Evolutionary conservation across 2,329 filamentous ascomycete species (phyloP), one percentile per base, ranked within the genome.

Genomic region (Fusarium agapanthi): DNA sequence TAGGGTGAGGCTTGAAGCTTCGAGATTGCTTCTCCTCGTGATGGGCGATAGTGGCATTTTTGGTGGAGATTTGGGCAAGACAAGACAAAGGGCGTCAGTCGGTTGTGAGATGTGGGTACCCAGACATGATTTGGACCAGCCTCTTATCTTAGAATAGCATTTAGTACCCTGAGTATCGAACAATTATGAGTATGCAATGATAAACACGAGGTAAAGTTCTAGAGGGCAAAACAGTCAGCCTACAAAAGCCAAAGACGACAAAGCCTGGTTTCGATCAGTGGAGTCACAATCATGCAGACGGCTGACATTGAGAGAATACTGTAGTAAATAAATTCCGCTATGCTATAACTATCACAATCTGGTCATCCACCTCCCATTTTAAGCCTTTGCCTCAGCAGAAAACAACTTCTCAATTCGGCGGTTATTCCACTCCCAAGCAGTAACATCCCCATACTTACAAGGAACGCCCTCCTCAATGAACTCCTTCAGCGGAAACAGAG

Each of bases 341-440:
- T 67, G 65, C 65, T 67, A 47, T 56, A n/a, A 22, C 40, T 38
- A 24, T 44, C 26, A 60, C 34, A 67, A 26, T 44, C 12, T 38
- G 7, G 1, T 11, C 12, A 18, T n/a, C 20, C 14, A 16, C 11
- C 18, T 14, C 7, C n/a, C 10, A 22, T 20, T 35, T 35, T 24
- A 69, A 30, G 26, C 58, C 43, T 68, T 68, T 0, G 64, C 4
- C 18, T 48, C 72, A 18, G 53, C 10, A n/a, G 48, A 12, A 61
- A 75, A 76, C n/a, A 78, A 30, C 35, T 76, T 75, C 26, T 74
- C 75, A 30, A 78, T 78, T 10, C 77, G 66, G 20, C 68, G 66
- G 37, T 76, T 76, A 55, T 78, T 79, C 74, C 74, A 82, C 60
- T 82, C 80, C 72, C 80, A 75, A 11, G 80, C 80, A 15, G 79